Base-by-base conservation (phyloP, 2,329 filamentous ascomycete species). In the Diaporthe sp. region DNA sequence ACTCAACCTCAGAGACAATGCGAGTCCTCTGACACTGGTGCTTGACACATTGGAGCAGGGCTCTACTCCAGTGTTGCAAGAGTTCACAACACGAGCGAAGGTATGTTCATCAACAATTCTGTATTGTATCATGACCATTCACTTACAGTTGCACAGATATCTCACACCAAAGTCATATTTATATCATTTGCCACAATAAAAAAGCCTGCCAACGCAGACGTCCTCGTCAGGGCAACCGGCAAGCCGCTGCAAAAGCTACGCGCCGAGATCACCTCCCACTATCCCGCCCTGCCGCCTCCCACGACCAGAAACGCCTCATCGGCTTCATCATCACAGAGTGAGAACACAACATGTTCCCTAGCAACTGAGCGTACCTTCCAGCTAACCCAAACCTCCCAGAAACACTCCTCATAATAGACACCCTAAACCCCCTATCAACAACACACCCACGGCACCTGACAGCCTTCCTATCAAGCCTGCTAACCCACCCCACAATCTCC, bases 21-120 rank as follows among this genome's bases (percentile, higher is more conserved):
- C 93, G 19, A 97, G 95, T 65, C 96, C 96, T 3, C 91, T 98
- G 79, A 98, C 96, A 0, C 86, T 98, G 35, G 84, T 98, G 4
- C 87, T 98, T 73, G 96, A 98, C 83, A 94, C 89, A 44, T 87
- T 98, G 39, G 95, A 97, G 84, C 95, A 98, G 84, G 91, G 92
- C 35, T 94, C 92, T 9, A 88, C 87, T 39, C 92, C 92, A 0
- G 84, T 98, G 5, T 77, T 96, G 2, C 84, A 86, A 25, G 95
- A 98, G 82, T 94, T 96, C 82, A 90, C 94, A 71, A 86, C 88
- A 61, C 89, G 96, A 78, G 94, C 94, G 71, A 94, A 93, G 86
- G 94, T 94, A 78, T 74, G 84, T 78, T 50, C 1, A 13, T 37
- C 15, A 6, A 6, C 42, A 69, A 17, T 2, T 1, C n/a, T 27